These are phyloP conservation scores for Diplosphaera chodatii DNA, from an alignment of 139 green algal species.

Conservation along the genomic window DNA sequence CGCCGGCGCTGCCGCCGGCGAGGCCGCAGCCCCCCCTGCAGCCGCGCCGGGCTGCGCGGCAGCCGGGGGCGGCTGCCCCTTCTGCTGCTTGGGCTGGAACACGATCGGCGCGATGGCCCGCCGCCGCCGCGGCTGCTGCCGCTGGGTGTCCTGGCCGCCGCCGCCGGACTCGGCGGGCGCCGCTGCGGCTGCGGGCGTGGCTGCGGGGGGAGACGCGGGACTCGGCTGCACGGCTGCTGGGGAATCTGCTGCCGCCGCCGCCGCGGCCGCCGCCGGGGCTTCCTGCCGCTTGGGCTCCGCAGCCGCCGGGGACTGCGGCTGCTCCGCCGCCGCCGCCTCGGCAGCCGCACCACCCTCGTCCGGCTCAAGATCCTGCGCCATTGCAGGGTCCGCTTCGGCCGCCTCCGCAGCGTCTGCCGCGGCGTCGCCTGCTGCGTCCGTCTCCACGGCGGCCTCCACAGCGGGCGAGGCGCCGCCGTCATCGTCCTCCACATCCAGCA, in stretches of 20 bases:
- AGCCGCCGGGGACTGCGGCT: neutral
- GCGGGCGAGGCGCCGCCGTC: neutral
- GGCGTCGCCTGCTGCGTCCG: neutral
- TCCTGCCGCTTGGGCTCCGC: neutral
- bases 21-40: neutral
- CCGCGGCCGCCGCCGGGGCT: too few species aligned
- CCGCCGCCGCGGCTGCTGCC: neutral
- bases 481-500: slow-evolving; percentile 1
- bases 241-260: too few species aligned
- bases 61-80: neutral
- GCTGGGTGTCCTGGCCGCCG: neutral
- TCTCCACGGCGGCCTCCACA: neutral
- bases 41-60: too few species aligned
- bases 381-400: neutral
- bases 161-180: neutral
- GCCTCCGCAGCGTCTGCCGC: too few species aligned
- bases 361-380: too few species aligned
- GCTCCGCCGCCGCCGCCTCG: neutral
- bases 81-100: neutral
- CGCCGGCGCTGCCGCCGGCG: too few species aligned
- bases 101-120: neutral
- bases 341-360: too few species aligned
- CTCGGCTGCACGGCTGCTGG: too few species aligned
- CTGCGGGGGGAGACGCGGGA: neutral
- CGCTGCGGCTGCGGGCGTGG: too few species aligned